Percentiles rank a stretch among this genome's conserved stretches.
Conservation (phyloP, 768 basidiomycete genomes). For the Candolleomyces aberdarensis region DNA sequence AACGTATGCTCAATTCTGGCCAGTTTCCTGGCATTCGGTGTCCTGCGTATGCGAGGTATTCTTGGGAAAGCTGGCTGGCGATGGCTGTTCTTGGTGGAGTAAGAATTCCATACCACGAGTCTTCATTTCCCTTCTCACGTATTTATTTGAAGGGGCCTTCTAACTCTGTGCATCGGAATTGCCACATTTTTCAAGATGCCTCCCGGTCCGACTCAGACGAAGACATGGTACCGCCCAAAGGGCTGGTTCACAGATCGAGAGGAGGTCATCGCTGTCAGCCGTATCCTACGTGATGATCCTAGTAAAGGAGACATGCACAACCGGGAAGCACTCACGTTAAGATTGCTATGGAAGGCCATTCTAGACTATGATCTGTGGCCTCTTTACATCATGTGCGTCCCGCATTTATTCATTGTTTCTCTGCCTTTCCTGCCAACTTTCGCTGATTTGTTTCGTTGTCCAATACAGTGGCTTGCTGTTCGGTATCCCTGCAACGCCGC, state of each 20-base stretch:
- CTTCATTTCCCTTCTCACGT: neutral
- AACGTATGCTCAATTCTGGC: slow-evolving; percentile 43
- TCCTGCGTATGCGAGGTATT: slow-evolving; percentile 31
- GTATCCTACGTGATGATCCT: slow-evolving; percentile 61
- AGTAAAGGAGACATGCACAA: slow-evolving; percentile 72
- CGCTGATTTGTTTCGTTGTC: neutral
- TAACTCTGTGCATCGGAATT: slow-evolving; percentile 49
- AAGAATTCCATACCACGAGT: neutral
- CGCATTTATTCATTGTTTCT: neutral
- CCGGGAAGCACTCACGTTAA: slow-evolving; percentile 52
- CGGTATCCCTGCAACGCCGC: slow-evolving; percentile 46
- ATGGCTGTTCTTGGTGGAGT: slow-evolving; percentile 14
- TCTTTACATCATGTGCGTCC: slow-evolving; percentile 49
- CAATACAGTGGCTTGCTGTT: slow-evolving; percentile 47
- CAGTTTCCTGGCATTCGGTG: slow-evolving; percentile 58
- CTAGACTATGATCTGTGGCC: slow-evolving; percentile 69
- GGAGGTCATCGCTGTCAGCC: slow-evolving; percentile 57
- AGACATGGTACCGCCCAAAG: slow-evolving; percentile 52
- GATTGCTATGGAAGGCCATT: slow-evolving; percentile 49
- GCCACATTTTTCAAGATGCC: slow-evolving; percentile 58
- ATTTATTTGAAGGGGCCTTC: slow-evolving; percentile 28
- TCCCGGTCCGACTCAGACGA: slow-evolving; percentile 57
- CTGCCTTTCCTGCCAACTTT: neutral
- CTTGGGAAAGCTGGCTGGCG: neutral
- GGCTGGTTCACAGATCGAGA: slow-evolving; percentile 65